A percentile compares a stretch with the other conserved stretches of the same genome.
Conservation (phyloP, 306 rosid species). For the Pyrus pyrifolia region DNA sequence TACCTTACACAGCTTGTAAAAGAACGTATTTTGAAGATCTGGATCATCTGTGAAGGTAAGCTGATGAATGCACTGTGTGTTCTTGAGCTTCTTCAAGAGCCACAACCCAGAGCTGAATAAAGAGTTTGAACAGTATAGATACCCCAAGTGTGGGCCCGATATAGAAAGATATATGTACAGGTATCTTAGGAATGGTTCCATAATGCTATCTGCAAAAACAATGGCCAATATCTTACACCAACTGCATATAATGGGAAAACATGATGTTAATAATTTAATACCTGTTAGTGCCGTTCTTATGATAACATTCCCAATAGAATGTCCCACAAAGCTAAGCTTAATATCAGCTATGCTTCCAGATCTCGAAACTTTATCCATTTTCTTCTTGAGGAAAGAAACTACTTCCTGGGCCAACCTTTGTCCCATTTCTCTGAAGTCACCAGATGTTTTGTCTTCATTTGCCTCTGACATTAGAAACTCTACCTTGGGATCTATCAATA, state of each 20-base stretch:
- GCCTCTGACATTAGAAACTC: slow-evolving; percentile 89
- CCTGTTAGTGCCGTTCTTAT: slow-evolving; percentile 90
- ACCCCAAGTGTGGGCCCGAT: slow-evolving; percentile 97
- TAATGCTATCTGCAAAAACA: slow-evolving; percentile 62
- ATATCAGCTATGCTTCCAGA: slow-evolving; percentile 56
- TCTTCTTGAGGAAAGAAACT: slow-evolving; percentile 58
- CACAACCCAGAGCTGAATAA: slow-evolving; percentile 91
- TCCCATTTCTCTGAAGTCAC: slow-evolving; percentile 95
- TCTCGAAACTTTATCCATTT: slow-evolving; percentile 69
- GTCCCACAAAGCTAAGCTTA: slow-evolving; percentile 90
- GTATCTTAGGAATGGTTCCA: slow-evolving; percentile 73
- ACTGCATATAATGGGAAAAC: slow-evolving; percentile 12
- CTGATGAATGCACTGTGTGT: slow-evolving; percentile 88
- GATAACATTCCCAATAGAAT: slow-evolving; percentile 92
- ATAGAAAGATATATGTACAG: slow-evolving; percentile 75
- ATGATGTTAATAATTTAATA: slow-evolving; percentile 19
- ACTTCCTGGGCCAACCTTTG: slow-evolving; percentile 84
- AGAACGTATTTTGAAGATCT: slow-evolving; percentile 78
- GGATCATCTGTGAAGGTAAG: slow-evolving; percentile 91
- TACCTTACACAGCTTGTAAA: slow-evolving; percentile 83
- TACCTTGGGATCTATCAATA: slow-evolving; percentile 71
- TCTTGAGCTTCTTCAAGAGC: slow-evolving; percentile 84
- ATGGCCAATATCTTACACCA: slow-evolving; percentile 21
- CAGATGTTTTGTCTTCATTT: slow-evolving; percentile 88
- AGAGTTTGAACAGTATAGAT: slow-evolving; percentile 92